Evolutionary conservation across 1,284 basidiomycete species (phyloP), one percentile per base, ranked within the genome.

Genomic region (Chalciporus sp.): DNA sequence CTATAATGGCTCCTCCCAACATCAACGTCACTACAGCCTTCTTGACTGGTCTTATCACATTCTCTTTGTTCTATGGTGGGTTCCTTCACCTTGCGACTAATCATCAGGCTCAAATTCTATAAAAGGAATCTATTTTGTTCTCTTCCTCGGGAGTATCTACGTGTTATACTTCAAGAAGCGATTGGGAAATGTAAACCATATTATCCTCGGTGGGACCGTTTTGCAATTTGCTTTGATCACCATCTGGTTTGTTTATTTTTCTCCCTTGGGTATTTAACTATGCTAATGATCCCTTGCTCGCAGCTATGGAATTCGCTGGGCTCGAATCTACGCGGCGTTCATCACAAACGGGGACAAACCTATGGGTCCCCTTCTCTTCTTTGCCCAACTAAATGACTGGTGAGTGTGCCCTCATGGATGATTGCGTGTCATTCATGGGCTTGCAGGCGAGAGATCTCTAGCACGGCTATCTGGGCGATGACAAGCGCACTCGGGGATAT

Each of bases 171-270:
- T 11, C 47, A 41, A 31, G 31, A 56, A 37, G 26, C 14, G 6
- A 8, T 4, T 23, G 12, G 31, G 47, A 1, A 29, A 35, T 26
- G 31, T 48, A 11, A 56, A 45, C 28, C 10, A 27, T 23, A 19
- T 56, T 14, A 50, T 56, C 29, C 31, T 56, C 1, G 11, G 42
- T 3, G 55, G 53, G 28, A 50, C 55, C 5, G 6, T 56, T 42
- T 46, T 56, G 31, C 55, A 56, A 37, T 56, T 56, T 9, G 6
- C 50, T 42, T 46, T 56, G 53, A 56, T 56, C 12, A 50, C 55
- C 11, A 16, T 50, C 40, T 56, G 55, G 53, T 55, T 14, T 29
- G 44, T 10, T 20, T 17, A 16, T 4, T 26, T 9, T 17, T 20
- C 35, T 19, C 12, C 14, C n/a, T 16, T 14, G 8, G 16, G 20